A percentile compares a stretch with the other conserved stretches of the same genome.
These are phyloP conservation scores for Pythium chondricola DNA, from an alignment of 352 stramenopile genomes.

Conservation along the genomic window DNA sequence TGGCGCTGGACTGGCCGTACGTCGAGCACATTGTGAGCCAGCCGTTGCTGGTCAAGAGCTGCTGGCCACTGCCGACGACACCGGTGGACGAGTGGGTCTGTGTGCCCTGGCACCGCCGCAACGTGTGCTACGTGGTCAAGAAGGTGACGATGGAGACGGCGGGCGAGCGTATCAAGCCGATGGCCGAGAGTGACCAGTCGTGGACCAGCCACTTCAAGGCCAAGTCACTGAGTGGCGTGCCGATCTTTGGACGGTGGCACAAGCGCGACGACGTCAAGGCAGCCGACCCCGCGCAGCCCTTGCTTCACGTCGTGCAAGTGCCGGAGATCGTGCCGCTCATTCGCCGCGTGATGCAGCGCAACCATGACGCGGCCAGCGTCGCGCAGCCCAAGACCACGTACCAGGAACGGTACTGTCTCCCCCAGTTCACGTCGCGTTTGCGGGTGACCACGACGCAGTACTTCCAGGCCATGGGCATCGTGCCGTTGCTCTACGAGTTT, in stretches of 20 bases:
- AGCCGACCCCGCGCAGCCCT: constrained; percentile 44
- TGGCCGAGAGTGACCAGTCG: constrained; percentile 33
- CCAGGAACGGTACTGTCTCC: constrained; percentile 73
- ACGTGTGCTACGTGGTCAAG: constrained; percentile 67
- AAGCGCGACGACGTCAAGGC: constrained; percentile 50
- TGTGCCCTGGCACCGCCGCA: constrained; percentile 59
- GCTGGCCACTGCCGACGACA: constrained; percentile 53
- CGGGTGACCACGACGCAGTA: constrained; percentile 61
- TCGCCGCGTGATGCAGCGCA: constrained; percentile 74
- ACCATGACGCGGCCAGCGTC: constrained; percentile 52
- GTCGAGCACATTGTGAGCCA: constrained; percentile 52
- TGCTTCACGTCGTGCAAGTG: constrained; percentile 68
- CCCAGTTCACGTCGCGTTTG: constrained; percentile 62
- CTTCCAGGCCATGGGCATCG: constrained; percentile 74
- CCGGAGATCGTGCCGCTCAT: constrained; percentile 78
- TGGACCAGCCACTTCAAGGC: constrained; percentile 58
- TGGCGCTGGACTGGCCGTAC: constrained; percentile 59
- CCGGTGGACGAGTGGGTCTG: constrained; percentile 56
- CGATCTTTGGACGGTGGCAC: constrained; percentile 76
- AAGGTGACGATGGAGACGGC: constrained; percentile 28
- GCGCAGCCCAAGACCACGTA: constrained; percentile 54
- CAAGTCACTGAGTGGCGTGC: constrained; percentile 62
- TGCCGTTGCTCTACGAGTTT: constrained; percentile 85
- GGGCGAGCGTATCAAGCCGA: constrained; percentile 2
- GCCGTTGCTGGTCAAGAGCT: constrained; percentile 53